phyloP scores from a whole-genome alignment of 2,329 filamentous ascomycete species.

The Aspergillus calidoustus region DNA sequence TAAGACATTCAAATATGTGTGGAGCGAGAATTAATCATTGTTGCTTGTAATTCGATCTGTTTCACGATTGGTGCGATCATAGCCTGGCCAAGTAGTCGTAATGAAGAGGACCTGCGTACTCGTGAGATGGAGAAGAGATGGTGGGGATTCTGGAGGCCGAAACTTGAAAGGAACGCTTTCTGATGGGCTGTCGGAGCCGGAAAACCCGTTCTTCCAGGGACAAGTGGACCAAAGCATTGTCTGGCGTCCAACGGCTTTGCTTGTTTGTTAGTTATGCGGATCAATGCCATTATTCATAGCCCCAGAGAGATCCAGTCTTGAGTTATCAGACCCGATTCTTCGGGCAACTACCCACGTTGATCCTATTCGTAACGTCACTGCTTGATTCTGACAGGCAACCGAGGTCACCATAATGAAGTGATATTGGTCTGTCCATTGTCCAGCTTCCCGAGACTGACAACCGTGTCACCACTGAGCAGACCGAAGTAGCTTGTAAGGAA shows the following conservation, averaged over 20 bases:
- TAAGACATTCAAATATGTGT: constrained; percentile 9
- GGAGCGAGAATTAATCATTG: constrained; percentile 6
- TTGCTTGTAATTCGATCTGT: background rate
- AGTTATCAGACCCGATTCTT: background rate
- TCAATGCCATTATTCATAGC: background rate
- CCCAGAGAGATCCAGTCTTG: background rate
- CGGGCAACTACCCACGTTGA: constrained; percentile 9
- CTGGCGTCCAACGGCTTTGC: constrained; percentile 9
- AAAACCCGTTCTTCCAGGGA: background rate
- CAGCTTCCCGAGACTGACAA: background rate
- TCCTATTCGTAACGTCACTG: constrained; percentile 4
- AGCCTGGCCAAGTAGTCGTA: background rate
- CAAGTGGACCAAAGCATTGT: background rate
- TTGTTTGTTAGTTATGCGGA: background rate
- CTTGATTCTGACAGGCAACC: background rate
- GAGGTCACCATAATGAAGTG: background rate
- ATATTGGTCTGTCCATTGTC: background rate
- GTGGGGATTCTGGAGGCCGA: background rate
- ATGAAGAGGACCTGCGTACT: background rate
- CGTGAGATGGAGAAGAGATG: background rate
- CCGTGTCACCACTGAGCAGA: background rate
- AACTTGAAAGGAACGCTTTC: background rate
- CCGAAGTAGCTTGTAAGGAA: background rate
- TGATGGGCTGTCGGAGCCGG: constrained; percentile 12
- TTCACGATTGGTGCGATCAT: background rate